Evolutionary conservation across 495 filamentous ascomycete genomes (phyloP).

Genomic region (Xylaria cubensis): DNA sequence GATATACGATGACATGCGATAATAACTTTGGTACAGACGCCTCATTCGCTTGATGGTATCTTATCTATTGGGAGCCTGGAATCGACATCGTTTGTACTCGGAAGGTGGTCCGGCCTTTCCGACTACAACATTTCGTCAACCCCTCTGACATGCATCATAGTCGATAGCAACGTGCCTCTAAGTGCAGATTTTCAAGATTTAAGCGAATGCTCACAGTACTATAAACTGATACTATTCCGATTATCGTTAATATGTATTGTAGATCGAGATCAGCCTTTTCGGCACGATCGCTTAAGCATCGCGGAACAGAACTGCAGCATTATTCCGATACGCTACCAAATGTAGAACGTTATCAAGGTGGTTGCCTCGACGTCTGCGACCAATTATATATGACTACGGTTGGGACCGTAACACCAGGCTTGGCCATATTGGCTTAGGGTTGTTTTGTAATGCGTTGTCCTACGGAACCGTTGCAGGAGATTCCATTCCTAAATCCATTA

Average conservation of each 20-base stretch:
- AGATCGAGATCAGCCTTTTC: background rate
- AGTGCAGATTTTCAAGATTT: background rate
- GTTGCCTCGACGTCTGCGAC: no score
- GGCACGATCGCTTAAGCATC: background rate
- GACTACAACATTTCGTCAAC: background rate
- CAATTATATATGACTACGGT: no score
- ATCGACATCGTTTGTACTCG: background rate
- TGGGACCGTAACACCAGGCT: no score
- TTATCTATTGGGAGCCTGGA: background rate
- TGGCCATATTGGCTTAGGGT: background rate
- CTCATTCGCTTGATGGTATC: background rate
- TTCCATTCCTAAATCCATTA: background rate
- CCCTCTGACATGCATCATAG: constrained; percentile 5
- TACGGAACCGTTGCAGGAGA: background rate
- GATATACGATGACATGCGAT: background rate
- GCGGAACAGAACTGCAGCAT: no score
- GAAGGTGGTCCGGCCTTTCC: background rate
- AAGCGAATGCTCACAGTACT: background rate
- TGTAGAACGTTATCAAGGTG: no score
- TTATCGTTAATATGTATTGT: background rate
- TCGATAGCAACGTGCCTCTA: background rate
- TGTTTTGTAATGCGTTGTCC: background rate
- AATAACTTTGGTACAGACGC: no score
- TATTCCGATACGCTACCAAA: no score
- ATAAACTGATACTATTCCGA: background rate